These are phyloP conservation scores for Leucoagaricus sp. DNA, from an alignment of 1,284 basidiomycete species.

Conservation along the genomic window DNA sequence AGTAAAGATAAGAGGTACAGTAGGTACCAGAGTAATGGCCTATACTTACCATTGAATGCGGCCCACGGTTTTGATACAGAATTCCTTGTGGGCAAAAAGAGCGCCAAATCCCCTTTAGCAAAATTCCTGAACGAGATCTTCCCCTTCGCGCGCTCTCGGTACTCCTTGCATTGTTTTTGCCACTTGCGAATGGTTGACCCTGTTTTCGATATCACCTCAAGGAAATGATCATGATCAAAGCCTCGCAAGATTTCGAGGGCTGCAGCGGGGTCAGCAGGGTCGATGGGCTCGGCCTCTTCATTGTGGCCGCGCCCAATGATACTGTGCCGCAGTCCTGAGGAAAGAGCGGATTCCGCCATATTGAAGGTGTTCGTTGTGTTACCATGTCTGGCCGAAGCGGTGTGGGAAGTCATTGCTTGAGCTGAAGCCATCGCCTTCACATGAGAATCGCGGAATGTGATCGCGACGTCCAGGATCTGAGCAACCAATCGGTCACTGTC, in stretches of 20 bases:
- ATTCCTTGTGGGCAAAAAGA: slow-evolving; percentile 95
- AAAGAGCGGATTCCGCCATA: slow-evolving; percentile 48
- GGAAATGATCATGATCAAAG: slow-evolving; percentile 83
- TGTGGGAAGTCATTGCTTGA: slow-evolving; percentile 62
- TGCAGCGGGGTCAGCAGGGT: slow-evolving; percentile 67
- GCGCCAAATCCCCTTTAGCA: slow-evolving; percentile 87
- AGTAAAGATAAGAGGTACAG: slow-evolving; percentile 27
- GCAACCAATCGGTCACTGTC: slow-evolving; percentile 63
- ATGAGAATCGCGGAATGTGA: slow-evolving; percentile 73
- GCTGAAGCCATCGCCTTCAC: slow-evolving; percentile 66
- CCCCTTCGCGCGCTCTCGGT: slow-evolving; percentile 88
- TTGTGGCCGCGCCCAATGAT: slow-evolving; percentile 30
- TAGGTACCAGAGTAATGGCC: background rate
- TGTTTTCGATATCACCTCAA: slow-evolving; percentile 79
- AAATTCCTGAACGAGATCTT: slow-evolving; percentile 96
- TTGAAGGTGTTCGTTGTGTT: slow-evolving; percentile 27
- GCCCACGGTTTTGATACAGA: slow-evolving; percentile 93
- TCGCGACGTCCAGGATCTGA: slow-evolving; percentile 72
- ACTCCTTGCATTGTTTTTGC: slow-evolving; percentile 95
- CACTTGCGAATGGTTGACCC: slow-evolving; percentile 90
- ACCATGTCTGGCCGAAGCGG: slow-evolving; percentile 42
- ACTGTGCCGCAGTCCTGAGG: slow-evolving; percentile 49
- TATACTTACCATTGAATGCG: slow-evolving; percentile 84
- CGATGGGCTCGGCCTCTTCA: slow-evolving; percentile 57
- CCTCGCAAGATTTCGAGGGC: slow-evolving; percentile 69